Base-by-base conservation (phyloP, 2,329 filamentous ascomycete genomes). In the Claviceps purpurea region DNA sequence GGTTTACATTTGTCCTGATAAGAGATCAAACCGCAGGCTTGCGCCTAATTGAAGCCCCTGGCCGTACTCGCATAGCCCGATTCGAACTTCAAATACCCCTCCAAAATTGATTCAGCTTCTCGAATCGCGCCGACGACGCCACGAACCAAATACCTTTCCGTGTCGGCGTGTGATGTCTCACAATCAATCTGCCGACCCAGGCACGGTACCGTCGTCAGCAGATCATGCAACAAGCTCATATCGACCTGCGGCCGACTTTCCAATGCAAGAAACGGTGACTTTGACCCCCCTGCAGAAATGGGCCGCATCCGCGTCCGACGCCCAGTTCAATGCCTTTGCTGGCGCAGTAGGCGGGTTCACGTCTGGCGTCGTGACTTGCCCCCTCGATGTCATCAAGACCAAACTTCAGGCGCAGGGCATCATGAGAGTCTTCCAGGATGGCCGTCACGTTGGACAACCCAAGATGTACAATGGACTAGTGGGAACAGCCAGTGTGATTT, bases 381-480 rank as follows among this genome's bases (percentile, higher is more conserved):
- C 93, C 43, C 82, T 98, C 60, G 93, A 98, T 74, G 93, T 98
- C 56, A 97, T 98, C 70, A 98, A 98, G 74, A 98, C 93, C 45
- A 97, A 96, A 69, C 72, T 98, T 55, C 93, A 98, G 68, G 91
- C 90, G 16, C 93, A 97, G 67, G 91, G 91, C 57, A 87, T 89
- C 20, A 94, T 95, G 68, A 59, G 68, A 59, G 77, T 71, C 58
- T 68, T 68, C 63, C 75, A 71, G 60, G 71, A 72, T 57, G 73
- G 68, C 55, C 66, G 66, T 51, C 72, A 73, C 65, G 73, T 71
- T 30, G 73, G 72, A 30, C 74, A 76, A 54, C 68, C 71, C 22
- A 73, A 72, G 74, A 72, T 93, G 49, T 98, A 98, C 66, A 83
- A 85, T 56, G 93, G 93, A 6, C 77, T 98, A 62, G 64, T 94